Base-by-base conservation (phyloP, 257 asterid species). In the Mitragyna speciosa region DNA sequence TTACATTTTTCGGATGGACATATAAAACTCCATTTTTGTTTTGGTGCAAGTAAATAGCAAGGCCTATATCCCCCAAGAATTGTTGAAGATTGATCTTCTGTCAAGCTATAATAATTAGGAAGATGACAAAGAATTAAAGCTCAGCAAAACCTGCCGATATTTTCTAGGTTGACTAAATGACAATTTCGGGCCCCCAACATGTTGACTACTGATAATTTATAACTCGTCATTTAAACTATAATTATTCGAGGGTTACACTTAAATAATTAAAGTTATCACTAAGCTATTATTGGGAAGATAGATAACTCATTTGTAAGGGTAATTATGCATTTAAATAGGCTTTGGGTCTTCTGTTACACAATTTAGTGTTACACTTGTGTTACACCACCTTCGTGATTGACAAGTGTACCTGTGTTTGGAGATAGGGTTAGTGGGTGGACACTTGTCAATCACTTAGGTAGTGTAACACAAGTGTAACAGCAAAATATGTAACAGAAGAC, bases 131-230 rank as follows among this genome's bases (percentile, higher is more conserved):
- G 51, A 56, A 33, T 39, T 36, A 74, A 20, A 39, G 33, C 78
- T 56, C 56, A 58, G 56, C 68, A 22, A 14, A 47, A 10, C 15
- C 2, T 4, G 14, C 17, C 24, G 68, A 5, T 54, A 30, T 24
- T 68, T 7, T 78, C 74, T 49, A n/a, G 31, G 39, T 19, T 52
- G 36, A 78, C 33, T 56, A 49, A 78, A 69, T 16, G 70, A 69
- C 76, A 70, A 51, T 2, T 31, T 78, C 12, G 49, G 54, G n/a
- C 20, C 80, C 80, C 75, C 8, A 2, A 48, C 24, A 45, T 0
- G 75, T 77, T 77, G 75, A 48, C 67, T 49, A 48, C 41, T 36
- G 4, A 28, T 7, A 73, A 43, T 73, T 31, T 22, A 20, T 51
- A 22, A 12, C 0, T 30, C 22, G 20, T 28, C 4, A 49, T 7